Evolutionary conservation across 176 grass and related monocot species (phyloP), one percentile per base, ranked within the genome.

Genomic region (Lolium multiflorum): DNA sequence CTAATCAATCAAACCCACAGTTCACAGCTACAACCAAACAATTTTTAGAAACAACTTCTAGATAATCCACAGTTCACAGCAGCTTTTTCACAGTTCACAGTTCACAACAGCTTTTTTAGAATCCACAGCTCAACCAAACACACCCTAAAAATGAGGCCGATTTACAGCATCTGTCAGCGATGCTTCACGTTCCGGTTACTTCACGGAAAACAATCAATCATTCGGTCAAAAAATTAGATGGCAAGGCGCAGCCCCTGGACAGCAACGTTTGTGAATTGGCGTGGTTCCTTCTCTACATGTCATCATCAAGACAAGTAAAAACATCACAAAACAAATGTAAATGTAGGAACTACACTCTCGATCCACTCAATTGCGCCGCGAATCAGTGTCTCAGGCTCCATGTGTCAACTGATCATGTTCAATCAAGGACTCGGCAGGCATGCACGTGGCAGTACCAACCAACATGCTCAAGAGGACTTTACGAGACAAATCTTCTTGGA

Each of bases 401-500:
- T 64, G 20, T 52, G 51, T 43, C 44, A 14, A 43, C 63, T 20
- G 49, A 82, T 59, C 72, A 50, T 25, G 37, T 21, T 74, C 38
- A 31, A 50, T 48, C 55, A 35, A 76, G 48, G n/a, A 7, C 21
- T 51, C 7, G 1, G 13, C 26, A 64, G 21, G 60, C 44, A 49
- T 9, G 12, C 50, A 49, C 24, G 60, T 18, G 0, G 61, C 62
- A 71, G 1, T 61, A 77, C 51, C 69, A 65, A 65, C 38, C 55
- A 28, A 28, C 66, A 71, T 43, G 20, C 72, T 17, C 15, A 26
- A 16, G 31, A 43, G n/a, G 20, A 20, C 41, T 76, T 60, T 4
- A 67, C 57, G 11, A 2, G 49, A 66, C 60, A 13, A 46, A 2
- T 74, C 51, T 37, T 81, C 81, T 26, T 70, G 89, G 11, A 37